Evolutionary conservation across 1,284 basidiomycete species (phyloP), one percentile per base, ranked within the genome.

Genomic region (Agaricales sp.): DNA sequence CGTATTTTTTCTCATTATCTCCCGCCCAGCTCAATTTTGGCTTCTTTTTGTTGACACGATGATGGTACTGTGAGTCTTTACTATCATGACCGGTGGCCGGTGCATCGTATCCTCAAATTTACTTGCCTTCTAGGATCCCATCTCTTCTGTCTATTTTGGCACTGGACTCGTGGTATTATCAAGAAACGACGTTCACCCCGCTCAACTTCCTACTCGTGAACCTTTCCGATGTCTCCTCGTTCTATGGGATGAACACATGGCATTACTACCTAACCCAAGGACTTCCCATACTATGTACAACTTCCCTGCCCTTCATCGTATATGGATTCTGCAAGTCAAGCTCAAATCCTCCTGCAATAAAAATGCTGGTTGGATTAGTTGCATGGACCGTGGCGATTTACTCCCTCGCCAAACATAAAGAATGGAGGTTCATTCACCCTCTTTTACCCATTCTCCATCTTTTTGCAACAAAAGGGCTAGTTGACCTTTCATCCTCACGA

Each of bases 341-440:
- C 63, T 41, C 50, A 66, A 53, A 55, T 55, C 54, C 57, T 52
- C 50, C 58, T 52, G 61, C 70, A 1, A 55, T 77, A 24, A 63
- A 57, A 20, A 69, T 68, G 4, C 70, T 89, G 57, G 64, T 82
- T 0, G 69, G 67, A 1, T 69, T 78, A 3, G 58, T 83, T 1
- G 56, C 68, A 14, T 87, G 88, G 78, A 83, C 84, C 0, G 66
- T 86, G n/a, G 59, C 61, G 1, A 63, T 83, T 4, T 88, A 93
- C 59, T 97, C 95, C 1, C 59, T 87, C 11, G 75, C 87, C 4
- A 80, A 85, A 1, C 92, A 96, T 67, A 99, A 98, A 58, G 96
- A 99, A 70, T 97, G 93, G 87, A 74, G 96, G 2, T 99, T 99
- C 66, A 68, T 99, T 2, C 95, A 98, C 57, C 93, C 94, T 0